Conservation (phyloP, 805 yeast species). For the Yamadazyma sp. region DNA sequence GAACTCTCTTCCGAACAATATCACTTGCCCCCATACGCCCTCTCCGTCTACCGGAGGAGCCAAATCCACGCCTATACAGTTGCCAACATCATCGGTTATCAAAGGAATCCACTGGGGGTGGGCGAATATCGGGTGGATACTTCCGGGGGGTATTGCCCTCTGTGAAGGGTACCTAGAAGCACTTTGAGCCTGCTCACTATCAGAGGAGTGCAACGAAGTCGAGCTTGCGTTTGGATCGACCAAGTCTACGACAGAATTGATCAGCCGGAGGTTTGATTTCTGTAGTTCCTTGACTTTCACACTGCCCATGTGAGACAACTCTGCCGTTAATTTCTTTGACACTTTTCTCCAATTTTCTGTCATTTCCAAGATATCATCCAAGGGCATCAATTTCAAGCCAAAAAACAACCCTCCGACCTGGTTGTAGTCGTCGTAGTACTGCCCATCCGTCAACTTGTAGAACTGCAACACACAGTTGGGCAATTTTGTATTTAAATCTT, state of each 20-base stretch:
- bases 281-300: constrained; percentile 21
- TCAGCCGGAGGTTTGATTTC: constrained; percentile 12
- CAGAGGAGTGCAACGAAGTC: constrained; percentile 2
- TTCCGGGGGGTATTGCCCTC: constrained; percentile 73
- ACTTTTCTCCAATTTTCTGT: constrained; percentile 84
- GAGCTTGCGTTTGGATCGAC: constrained; percentile 8
- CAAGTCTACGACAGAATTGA: constrained; percentile 11
- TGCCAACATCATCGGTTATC: constrained; percentile 84
- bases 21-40: constrained; percentile 81
- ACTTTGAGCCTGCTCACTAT: background rate
- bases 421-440: constrained; percentile 72
- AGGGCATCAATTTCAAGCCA: constrained; percentile 75
- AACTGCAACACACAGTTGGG: constrained; percentile 86
- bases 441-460: constrained; percentile 85
- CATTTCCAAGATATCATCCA: constrained; percentile 79
- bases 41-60: constrained; percentile 61
- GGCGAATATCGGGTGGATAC: constrained; percentile 76
- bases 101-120: constrained; percentile 91
- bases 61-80: constrained; percentile 87
- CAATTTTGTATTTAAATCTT: constrained; percentile 68
- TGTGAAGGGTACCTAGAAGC: constrained; percentile 21
- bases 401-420: constrained; percentile 71
- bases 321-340: constrained; percentile 40
- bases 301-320: constrained; percentile 23
- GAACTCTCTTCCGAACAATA: constrained; percentile 89